Evolutionary conservation across 441 rosid species (phyloP).

Genomic region (Jatropha multifida): DNA sequence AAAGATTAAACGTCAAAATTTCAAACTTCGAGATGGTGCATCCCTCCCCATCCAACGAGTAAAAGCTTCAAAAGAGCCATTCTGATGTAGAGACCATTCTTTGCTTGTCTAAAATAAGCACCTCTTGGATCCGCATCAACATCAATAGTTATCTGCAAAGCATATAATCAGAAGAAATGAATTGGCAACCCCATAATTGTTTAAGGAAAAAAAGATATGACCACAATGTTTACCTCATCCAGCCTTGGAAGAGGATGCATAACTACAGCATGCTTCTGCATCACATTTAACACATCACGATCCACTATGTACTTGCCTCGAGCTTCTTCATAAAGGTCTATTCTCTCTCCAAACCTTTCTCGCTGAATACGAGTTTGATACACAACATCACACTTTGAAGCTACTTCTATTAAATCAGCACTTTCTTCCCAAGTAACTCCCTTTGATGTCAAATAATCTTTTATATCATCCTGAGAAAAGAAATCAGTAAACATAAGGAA

Average conservation of each 20-base stretch:
- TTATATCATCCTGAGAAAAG: slow-evolving; percentile 78
- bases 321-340: slow-evolving; percentile 86
- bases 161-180: neutral
- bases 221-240: slow-evolving; percentile 58
- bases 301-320: slow-evolving; percentile 89
- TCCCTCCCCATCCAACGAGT: slow-evolving; percentile 66
- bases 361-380: slow-evolving; percentile 93
- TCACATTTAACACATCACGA: slow-evolving; percentile 51
- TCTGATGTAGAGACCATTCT: slow-evolving; percentile 89
- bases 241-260: slow-evolving; percentile 98
- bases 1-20: slow-evolving; percentile 6
- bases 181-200: neutral
- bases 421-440: slow-evolving; percentile 96
- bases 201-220: neutral
- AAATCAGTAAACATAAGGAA: neutral
- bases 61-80: slow-evolving; percentile 91
- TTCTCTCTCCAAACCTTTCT: slow-evolving; percentile 86
- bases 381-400: slow-evolving; percentile 80
- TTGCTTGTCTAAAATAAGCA: slow-evolving; percentile 97
- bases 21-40: neutral
- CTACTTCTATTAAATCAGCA: slow-evolving; percentile 75
- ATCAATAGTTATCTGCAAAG: slow-evolving; percentile 63
- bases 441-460: slow-evolving; percentile 65
- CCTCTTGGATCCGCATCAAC: slow-evolving; percentile 94
- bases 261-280: slow-evolving; percentile 87